A percentile compares a stretch with the other conserved stretches of the same genome.
Evolutionary conservation across 2,329 filamentous ascomycete genomes (phyloP).

Genomic region (Xylariaceae sp.): DNA sequence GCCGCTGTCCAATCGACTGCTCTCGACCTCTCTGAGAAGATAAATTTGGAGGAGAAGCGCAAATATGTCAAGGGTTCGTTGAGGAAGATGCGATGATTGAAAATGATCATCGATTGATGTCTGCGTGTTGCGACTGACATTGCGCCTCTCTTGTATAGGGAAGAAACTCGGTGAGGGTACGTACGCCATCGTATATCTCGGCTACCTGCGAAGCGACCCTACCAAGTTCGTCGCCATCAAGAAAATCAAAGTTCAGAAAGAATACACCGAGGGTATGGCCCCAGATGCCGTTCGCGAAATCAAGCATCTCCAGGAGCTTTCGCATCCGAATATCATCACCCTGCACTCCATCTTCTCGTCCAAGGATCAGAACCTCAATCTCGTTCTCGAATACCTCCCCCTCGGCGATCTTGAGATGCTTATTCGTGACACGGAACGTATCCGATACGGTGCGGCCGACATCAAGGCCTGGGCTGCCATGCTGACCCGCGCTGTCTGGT

Average conservation of each 20-base stretch:
- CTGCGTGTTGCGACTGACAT: conserved; percentile 5
- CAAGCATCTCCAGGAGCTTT: conserved; percentile 89
- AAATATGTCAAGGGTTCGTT: conserved; percentile 80
- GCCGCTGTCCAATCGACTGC: conserved; percentile 29
- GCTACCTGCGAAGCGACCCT: conserved; percentile 69
- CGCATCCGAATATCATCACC: conserved; percentile 91
- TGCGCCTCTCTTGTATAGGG: conserved; percentile 42
- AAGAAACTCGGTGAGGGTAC: conserved; percentile 94
- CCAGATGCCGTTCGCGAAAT: conserved; percentile 95
- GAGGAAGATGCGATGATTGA: not conserved
- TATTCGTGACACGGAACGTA: conserved; percentile 72
- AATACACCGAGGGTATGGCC: conserved; percentile 85
- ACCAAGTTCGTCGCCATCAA: conserved; percentile 80
- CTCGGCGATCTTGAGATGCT: conserved; percentile 93
- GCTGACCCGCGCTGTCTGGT: conserved; percentile 89
- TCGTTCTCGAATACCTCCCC: conserved; percentile 90
- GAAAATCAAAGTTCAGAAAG: conserved; percentile 82
- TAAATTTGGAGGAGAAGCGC: conserved; percentile 74
- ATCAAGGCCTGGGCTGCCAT: conserved; percentile 99
- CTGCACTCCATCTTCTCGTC: conserved; percentile 90
- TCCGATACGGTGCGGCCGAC: conserved; percentile 80
- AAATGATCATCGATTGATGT: not conserved
- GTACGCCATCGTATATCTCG: conserved; percentile 92
- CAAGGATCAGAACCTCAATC: conserved; percentile 92
- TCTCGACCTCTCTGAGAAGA: conserved; percentile 66